Evolutionary conservation across 352 stramenopile genomes (phyloP).

Genomic region (Phytophthora sp.): DNA sequence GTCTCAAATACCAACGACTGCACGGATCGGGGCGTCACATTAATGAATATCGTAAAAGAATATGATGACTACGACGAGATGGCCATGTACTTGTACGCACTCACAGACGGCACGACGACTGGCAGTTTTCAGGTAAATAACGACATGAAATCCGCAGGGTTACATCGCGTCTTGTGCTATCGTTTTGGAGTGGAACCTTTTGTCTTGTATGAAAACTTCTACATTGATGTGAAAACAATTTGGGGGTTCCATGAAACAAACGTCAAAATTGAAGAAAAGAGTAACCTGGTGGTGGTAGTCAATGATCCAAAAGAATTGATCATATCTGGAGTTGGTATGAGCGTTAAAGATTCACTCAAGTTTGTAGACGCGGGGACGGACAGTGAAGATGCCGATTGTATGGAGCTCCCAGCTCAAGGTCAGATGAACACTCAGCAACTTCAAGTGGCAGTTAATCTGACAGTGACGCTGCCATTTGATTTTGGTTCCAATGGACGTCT

Average conservation of each 20-base stretch:
- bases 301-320: conserved; percentile 64
- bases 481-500: conserved; percentile 45
- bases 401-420: conserved; percentile 43
- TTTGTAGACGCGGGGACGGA: conserved; percentile 41
- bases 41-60: conserved; percentile 67
- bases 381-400: conserved; percentile 43
- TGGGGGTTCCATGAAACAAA: conserved; percentile 46
- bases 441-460: conserved; percentile 44
- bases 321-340: conserved; percentile 62
- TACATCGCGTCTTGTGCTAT: conserved; percentile 62
- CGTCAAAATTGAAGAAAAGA: conserved; percentile 21
- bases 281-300: conserved; percentile 56
- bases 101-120: conserved; percentile 43
- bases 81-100: conserved; percentile 77
- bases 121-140: conserved; percentile 56
- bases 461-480: conserved; percentile 65
- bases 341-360: conserved; percentile 55
- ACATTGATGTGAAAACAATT: conserved; percentile 70
- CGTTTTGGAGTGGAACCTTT: conserved; percentile 64
- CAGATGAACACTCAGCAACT: conserved; percentile 41
- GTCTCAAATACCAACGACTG: conserved; percentile 48
- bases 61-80: conserved; percentile 70
- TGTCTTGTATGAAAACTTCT: conserved; percentile 58
- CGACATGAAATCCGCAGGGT: conserved; percentile 38
- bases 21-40: conserved; percentile 40